Conservation (phyloP, 1,284 basidiomycete genomes). For the Ustilago trichophora region DNA sequence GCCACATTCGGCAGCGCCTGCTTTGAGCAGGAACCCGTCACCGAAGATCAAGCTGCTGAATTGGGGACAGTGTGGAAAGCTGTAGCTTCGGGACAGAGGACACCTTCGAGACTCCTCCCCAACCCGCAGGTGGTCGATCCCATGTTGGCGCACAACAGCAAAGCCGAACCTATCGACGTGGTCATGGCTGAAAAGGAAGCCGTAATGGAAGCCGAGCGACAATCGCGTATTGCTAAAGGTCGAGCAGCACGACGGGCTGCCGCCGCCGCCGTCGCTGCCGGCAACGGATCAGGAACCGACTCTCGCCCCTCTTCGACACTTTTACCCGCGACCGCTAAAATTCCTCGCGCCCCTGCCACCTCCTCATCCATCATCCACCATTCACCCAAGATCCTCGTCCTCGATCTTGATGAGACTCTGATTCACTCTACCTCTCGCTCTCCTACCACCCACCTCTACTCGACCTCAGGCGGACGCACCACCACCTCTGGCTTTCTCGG, state of each 20-base stretch:
- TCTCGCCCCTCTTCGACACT: not conserved
- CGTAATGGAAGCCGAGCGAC: slow-evolving; percentile 34
- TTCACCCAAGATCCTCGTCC: slow-evolving; percentile 67
- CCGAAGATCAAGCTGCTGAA: slow-evolving; percentile 50
- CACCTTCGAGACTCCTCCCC: slow-evolving; percentile 40
- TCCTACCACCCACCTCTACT: slow-evolving; percentile 29
- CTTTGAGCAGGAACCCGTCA: slow-evolving; percentile 34
- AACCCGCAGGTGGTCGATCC: slow-evolving; percentile 58
- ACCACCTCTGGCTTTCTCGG: slow-evolving; percentile 50
- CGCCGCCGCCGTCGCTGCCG: not conserved
- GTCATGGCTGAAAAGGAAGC: slow-evolving; percentile 41
- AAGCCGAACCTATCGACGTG: slow-evolving; percentile 30
- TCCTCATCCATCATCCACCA: slow-evolving; percentile 63
- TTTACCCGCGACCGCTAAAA: slow-evolving; percentile 6
- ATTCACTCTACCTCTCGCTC: slow-evolving; percentile 95
- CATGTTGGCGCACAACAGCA: slow-evolving; percentile 44
- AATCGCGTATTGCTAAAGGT: slow-evolving; percentile 28
- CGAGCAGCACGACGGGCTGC: slow-evolving; percentile 29
- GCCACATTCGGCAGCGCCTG: not conserved
- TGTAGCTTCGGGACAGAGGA: slow-evolving; percentile 12
- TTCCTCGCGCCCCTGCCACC: slow-evolving; percentile 40
- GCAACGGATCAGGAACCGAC: too few relatives aligned
- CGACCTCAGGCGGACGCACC: slow-evolving; percentile 13
- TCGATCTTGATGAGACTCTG: slow-evolving; percentile 96
- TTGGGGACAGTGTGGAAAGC: slow-evolving; percentile 21